phyloP scores from a whole-genome alignment of 2,329 filamentous ascomycete species.

The Phoma herbarum region DNA sequence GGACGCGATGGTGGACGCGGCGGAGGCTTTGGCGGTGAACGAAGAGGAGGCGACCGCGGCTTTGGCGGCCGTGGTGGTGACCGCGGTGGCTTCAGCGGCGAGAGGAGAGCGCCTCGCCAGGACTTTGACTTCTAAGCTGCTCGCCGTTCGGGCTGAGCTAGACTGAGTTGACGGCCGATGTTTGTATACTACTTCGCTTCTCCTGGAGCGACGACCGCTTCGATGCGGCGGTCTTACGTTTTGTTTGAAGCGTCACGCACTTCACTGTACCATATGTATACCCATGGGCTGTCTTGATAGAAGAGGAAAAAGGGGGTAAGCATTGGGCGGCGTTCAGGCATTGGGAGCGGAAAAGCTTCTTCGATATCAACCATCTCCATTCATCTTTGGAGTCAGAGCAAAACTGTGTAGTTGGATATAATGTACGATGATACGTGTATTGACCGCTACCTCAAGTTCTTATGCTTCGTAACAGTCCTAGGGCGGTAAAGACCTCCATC shows the following conservation, averaged over 20 bases:
- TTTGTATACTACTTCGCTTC: slow-evolving; percentile 21
- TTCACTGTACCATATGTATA: slow-evolving; percentile 33
- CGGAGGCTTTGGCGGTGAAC: slow-evolving; percentile 15
- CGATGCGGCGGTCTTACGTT: not conserved
- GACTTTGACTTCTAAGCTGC: slow-evolving; percentile 16
- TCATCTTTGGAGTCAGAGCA: slow-evolving; percentile 17
- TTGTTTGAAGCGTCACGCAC: slow-evolving; percentile 13
- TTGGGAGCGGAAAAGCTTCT: slow-evolving; percentile 14
- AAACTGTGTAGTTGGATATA: slow-evolving; percentile 3
- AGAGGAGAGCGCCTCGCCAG: slow-evolving; percentile 25
- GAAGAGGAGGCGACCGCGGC: slow-evolving; percentile 17
- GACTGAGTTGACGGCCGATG: slow-evolving; percentile 7
- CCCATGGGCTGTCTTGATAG: slow-evolving; percentile 27
- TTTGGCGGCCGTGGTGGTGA: slow-evolving; percentile 22
- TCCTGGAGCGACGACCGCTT: not conserved
- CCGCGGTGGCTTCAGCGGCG: slow-evolving; percentile 11
- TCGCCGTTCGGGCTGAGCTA: not conserved
- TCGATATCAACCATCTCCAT: slow-evolving; percentile 12
- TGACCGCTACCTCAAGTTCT: not conserved
- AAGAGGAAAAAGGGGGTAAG: slow-evolving; percentile 4
- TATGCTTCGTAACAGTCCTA: too few species aligned
- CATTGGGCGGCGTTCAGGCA: slow-evolving; percentile 22
- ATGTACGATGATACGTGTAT: slow-evolving; percentile 14
- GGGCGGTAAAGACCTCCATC: too few species aligned
- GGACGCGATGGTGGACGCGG: slow-evolving; percentile 33